Percentiles rank a stretch among this genome's conserved stretches.
Evolutionary conservation across 768 basidiomycete species (phyloP).

Genomic region (Clitopilus passeckerianus): DNA sequence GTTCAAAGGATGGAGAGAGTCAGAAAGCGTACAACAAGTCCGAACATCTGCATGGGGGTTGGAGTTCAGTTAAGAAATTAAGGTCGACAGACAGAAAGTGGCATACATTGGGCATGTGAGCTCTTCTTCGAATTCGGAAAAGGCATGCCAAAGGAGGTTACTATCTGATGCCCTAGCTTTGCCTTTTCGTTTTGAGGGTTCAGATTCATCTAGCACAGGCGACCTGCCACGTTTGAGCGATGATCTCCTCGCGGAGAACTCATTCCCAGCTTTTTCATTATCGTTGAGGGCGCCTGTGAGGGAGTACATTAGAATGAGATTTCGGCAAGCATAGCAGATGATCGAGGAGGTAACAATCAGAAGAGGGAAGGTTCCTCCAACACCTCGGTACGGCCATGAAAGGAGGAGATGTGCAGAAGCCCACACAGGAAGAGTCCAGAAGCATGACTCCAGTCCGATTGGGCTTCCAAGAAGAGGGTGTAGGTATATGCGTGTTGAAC

Average conservation of each 20-base stretch:
- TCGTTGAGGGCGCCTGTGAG: not conserved
- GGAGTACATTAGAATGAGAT: not conserved
- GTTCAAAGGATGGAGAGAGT: slow-evolving; percentile 1
- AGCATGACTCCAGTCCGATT: not conserved
- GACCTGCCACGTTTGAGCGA: not conserved
- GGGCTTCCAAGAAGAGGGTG: not conserved
- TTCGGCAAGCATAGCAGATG: not conserved
- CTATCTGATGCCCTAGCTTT: slow-evolving; percentile 30
- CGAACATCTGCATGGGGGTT: slow-evolving; percentile 46
- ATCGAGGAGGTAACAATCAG: not conserved
- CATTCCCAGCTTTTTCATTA: not conserved
- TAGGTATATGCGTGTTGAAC: not conserved
- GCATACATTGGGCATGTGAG: slow-evolving; percentile 66
- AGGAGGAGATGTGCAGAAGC: not conserved
- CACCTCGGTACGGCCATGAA: not conserved
- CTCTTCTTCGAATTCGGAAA: slow-evolving; percentile 57
- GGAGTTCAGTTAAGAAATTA: slow-evolving; percentile 1
- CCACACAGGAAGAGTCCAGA: not conserved
- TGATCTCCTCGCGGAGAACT: not conserved
- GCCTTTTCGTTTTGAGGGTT: slow-evolving; percentile 31
- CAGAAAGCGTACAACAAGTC: slow-evolving; percentile 55
- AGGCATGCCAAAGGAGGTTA: slow-evolving; percentile 17
- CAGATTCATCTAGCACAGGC: not conserved
- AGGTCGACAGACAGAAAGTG: not conserved
- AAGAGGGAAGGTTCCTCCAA: not conserved